phyloP scores from a whole-genome alignment of 257 asterid species.

The Nicotiana knightiana region DNA sequence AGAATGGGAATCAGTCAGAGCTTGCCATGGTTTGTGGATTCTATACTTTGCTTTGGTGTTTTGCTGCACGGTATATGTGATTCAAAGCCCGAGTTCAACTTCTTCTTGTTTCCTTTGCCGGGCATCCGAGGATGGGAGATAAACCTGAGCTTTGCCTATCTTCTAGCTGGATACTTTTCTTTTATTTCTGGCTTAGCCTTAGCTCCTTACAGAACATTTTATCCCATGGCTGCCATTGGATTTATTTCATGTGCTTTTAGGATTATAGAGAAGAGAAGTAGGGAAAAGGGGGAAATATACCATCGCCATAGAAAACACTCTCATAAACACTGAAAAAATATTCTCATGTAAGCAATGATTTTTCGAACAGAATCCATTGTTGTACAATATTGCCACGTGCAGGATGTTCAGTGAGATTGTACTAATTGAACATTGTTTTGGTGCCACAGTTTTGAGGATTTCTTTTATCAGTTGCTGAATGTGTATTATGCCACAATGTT shows the following conservation, averaged over 20 bases:
- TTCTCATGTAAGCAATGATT: neutral
- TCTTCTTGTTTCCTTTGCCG: constrained; percentile 57
- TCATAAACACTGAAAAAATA: constrained; percentile 54
- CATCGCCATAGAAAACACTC: constrained; percentile 66
- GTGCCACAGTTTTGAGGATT: constrained; percentile 18
- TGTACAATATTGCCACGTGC: neutral
- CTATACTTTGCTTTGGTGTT: constrained; percentile 63
- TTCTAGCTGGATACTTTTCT: constrained; percentile 64
- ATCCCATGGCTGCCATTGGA: constrained; percentile 76
- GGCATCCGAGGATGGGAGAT: constrained; percentile 56
- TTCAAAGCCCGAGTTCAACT: constrained; percentile 73
- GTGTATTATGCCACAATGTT: neutral
- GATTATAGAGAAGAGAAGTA: constrained; percentile 52
- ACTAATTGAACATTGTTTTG: constrained; percentile 7
- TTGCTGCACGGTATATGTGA: constrained; percentile 75
- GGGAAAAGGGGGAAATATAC: constrained; percentile 52
- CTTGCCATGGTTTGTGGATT: constrained; percentile 77
- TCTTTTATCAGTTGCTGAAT: neutral
- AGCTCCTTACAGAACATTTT: constrained; percentile 66
- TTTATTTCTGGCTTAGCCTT: constrained; percentile 65
- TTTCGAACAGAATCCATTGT: neutral
- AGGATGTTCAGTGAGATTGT: neutral
- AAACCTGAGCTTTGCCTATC: constrained; percentile 68
- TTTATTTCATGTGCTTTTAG: constrained; percentile 57
- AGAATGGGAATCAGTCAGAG: constrained; percentile 55